A percentile compares a stretch with the other conserved stretches of the same genome.
These are phyloP conservation scores for Arthroderma uncinatum DNA, from an alignment of 2,329 filamentous ascomycete genomes.

Conservation along the genomic window DNA sequence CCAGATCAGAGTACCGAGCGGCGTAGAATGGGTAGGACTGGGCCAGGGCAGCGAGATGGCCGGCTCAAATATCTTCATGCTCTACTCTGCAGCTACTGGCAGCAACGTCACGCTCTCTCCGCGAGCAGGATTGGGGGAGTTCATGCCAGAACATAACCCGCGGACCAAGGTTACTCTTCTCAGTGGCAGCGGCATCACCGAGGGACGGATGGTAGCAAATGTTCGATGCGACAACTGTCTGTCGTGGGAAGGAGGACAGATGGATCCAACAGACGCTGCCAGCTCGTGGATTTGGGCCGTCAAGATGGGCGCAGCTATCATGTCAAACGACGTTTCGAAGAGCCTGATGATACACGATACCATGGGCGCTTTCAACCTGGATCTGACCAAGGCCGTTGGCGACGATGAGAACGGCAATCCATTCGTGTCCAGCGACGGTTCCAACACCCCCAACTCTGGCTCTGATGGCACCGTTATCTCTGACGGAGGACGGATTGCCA, in stretches of 20 bases:
- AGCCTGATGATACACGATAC: conserved; percentile 38
- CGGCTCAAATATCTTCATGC: conserved; percentile 48
- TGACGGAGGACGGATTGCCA: conserved; percentile 4
- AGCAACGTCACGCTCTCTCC: conserved; percentile 49
- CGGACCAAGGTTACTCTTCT: conserved; percentile 39
- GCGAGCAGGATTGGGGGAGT: conserved; percentile 36
- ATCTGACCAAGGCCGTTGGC: conserved; percentile 41
- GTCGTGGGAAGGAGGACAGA: conserved; percentile 42
- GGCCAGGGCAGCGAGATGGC: conserved; percentile 46
- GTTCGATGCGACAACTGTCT: conserved; percentile 46
- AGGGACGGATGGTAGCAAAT: conserved; percentile 46
- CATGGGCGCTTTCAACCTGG: conserved; percentile 35
- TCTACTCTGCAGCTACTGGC: conserved; percentile 41
- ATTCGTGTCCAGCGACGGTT: conserved; percentile 14
- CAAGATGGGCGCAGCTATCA: conserved; percentile 37
- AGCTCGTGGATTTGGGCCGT: conserved; percentile 44
- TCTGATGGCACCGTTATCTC: background rate
- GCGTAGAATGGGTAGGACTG: conserved; percentile 44
- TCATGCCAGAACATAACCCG: conserved; percentile 33
- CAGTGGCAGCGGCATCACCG: conserved; percentile 42
- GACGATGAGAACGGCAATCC: conserved; percentile 31
- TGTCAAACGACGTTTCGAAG: conserved; percentile 36
- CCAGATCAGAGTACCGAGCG: conserved; percentile 44
- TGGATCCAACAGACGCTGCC: conserved; percentile 36
- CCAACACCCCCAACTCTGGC: background rate